These are phyloP conservation scores for Triticum dicoccoides DNA, from an alignment of 176 grass and related monocot genomes.

Conservation along the genomic window DNA sequence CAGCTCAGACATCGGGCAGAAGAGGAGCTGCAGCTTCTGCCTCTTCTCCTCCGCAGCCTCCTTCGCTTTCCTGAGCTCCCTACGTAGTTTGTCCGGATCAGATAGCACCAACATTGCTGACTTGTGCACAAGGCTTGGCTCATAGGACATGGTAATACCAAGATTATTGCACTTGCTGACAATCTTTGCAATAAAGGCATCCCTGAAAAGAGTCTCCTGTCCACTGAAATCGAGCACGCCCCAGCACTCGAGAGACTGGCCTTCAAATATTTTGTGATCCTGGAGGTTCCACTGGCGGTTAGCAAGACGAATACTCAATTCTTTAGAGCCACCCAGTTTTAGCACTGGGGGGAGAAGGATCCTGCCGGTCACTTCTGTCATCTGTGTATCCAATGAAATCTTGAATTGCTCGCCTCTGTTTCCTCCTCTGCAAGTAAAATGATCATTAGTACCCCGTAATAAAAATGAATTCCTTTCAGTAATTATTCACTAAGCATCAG, in stretches of 20 bases:
- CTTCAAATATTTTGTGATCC: neutral
- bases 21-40: conserved; percentile 39
- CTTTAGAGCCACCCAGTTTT: conserved; percentile 8
- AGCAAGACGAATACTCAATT: neutral
- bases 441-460: neutral
- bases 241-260: conserved; percentile 35
- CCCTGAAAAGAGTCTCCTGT: neutral
- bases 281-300: conserved; percentile 44
- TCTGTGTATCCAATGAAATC: conserved; percentile 20
- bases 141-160: conserved; percentile 22
- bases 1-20: conserved; percentile 48
- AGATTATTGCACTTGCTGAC: conserved; percentile 32
- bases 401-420: conserved; percentile 9
- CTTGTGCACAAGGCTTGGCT: conserved; percentile 11
- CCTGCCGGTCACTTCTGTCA: conserved; percentile 42
- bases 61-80: conserved; percentile 39
- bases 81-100: neutral
- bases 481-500: neutral
- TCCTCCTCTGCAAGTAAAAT: conserved; percentile 23
- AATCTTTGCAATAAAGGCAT: conserved; percentile 5
- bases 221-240: conserved; percentile 44
- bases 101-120: conserved; percentile 31
- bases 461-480: neutral
- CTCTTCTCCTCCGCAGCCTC: conserved; percentile 1
- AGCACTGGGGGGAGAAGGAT: conserved; percentile 39